Evolutionary conservation across 225 moss, liverwort and hornwort species (phyloP), one percentile per base, ranked within the genome.

Genomic region (Bryum argenteum): DNA sequence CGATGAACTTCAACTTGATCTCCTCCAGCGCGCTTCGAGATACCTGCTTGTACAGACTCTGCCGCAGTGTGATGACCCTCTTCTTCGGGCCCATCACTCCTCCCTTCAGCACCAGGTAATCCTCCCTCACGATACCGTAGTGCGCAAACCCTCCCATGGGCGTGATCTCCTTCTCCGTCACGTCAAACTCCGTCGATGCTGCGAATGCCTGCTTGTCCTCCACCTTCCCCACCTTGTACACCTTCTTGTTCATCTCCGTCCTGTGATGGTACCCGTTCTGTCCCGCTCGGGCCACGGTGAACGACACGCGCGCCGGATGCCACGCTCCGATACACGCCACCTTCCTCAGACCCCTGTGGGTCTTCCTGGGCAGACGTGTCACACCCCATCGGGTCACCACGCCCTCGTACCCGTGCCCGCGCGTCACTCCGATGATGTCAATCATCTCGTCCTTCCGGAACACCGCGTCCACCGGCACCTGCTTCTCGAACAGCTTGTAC

Each of bases 221-320:
- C 1, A 82, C 75, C 74, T 94, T 94, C 0, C 91, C 94, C 16
- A 94, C 83, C 87, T 80, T 80, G 72, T 80, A 80, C 51, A 80
- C 80, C 76, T 80, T 80, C 80, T 80, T 80, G 62, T 80, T 76
- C 80, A 80, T 80, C 78, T 94, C 91, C 10, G 90, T 87, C 5
- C 90, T 86, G 63, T 94, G 91, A 38, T 94, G 91, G 58, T 91
- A 94, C 1, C 94, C 91, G 20, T 91, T 94, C 76, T 94, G 94
- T 56, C 94, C 94, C 10, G 91, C 91, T 61, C 94, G 70, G 0
- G 91, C 91, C 3, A 94, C 91, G 5, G 91, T 91, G 82, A 91
- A 94, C 1, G 94, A 91, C 19, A 94, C 91, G n/a, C 91, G 90
- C 2, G 94, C 94, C 2, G 94, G 91, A 84, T 94, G 94, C 91